Percentiles rank a stretch among this genome's conserved stretches.
Conservation (phyloP, 208 protist genomes). For the Trypanosoma theileri region DNA sequence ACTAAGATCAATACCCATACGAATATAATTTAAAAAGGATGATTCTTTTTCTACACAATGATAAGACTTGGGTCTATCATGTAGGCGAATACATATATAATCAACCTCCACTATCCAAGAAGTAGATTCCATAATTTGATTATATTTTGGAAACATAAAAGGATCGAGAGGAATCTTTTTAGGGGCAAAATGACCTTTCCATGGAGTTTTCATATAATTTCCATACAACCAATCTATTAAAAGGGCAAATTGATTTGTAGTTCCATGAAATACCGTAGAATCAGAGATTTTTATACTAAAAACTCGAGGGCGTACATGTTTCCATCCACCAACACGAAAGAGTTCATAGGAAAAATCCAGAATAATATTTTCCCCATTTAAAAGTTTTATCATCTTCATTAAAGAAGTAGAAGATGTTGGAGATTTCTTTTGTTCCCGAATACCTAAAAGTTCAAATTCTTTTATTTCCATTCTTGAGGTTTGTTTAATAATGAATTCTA, state of each 20-base stretch:
- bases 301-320: not conserved
- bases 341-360: slow-evolving; percentile 16
- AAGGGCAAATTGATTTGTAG: slow-evolving; percentile 21
- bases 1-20: slow-evolving; percentile 19
- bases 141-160: slow-evolving; percentile 8
- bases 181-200: slow-evolving; percentile 21
- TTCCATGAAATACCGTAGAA: slow-evolving; percentile 15
- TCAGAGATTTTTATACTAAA: slow-evolving; percentile 14
- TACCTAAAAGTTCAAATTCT: slow-evolving; percentile 4
- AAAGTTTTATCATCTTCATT: not conserved
- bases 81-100: slow-evolving; percentile 16
- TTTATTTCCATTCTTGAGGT: slow-evolving; percentile 3
- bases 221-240: slow-evolving; percentile 30
- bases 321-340: slow-evolving; percentile 19
- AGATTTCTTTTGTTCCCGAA: not conserved
- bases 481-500: slow-evolving; percentile 1
- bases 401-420: not conserved
- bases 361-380: slow-evolving; percentile 3
- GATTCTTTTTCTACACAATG: slow-evolving; percentile 2
- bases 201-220: slow-evolving; percentile 22
- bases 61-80: slow-evolving; percentile 6
- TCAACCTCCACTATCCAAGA: slow-evolving; percentile 15
- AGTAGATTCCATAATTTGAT: slow-evolving; percentile 3
- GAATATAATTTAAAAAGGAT: slow-evolving; percentile 10
- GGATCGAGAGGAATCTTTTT: slow-evolving; percentile 6